Evolutionary conservation across 1,139 yeast species (phyloP), one percentile per base, ranked within the genome.

Genomic region (Taphrina wiesneri): DNA sequence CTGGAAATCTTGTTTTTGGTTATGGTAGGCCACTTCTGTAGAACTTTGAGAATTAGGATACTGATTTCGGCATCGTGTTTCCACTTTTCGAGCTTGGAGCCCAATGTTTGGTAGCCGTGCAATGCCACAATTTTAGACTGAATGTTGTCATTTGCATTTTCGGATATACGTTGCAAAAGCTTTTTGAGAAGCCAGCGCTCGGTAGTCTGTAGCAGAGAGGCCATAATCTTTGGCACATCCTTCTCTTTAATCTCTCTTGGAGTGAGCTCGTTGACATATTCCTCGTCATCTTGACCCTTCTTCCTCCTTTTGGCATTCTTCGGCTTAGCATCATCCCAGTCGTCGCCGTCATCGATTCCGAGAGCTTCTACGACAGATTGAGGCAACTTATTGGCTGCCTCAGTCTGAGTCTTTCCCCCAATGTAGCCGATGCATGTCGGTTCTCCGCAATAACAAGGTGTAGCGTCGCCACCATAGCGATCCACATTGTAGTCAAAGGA

Each of bases 401-500:
- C 74, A 1, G 98, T 91, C 78, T 93, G 98, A 1, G 96, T 91
- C 76, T 91, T 92, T 54, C 99, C 98, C 70, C 99, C 99, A 80
- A 93, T 85, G 70, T 88, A 86, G 36, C 97, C 96, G 56, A 90
- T 82, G 81, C 99, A 93, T 76, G 90, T 92, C 28, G 88, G 82
- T 70, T 92, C 96, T 1, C 96, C 97, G 78, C 99, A 93, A 77
- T 88, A 89, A 77, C 99, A 93, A 26, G 90, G 89, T 77, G 93
- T 98, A 6, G 96, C 91, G 70, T 86, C 87, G 1, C 97, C 96
- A 25, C 99, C 99, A 75, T 91, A 93, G 69, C 99, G 81, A 76
- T 93, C 99, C 30, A 93, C 98, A 74, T 93, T 93, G 76, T 93
- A 93, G 77, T 93, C 97, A 77, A 93, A 92, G 0, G 97, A 90